Evolutionary conservation across 2,329 filamentous ascomycete genomes (phyloP).

Genomic region (Thyridium curvatum): DNA sequence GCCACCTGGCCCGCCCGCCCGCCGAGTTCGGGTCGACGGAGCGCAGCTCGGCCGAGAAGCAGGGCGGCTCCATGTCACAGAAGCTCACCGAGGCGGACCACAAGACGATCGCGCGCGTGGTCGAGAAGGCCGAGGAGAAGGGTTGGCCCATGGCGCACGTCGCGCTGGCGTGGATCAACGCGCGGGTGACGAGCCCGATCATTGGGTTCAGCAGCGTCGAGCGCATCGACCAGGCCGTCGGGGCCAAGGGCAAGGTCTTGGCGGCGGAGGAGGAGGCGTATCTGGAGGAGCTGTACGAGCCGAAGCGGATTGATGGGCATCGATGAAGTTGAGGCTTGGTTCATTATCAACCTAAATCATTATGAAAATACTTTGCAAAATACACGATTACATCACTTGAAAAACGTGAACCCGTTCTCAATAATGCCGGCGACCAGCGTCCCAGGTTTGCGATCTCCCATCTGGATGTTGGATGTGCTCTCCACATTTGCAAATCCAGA

Average conservation of each 20-base stretch:
- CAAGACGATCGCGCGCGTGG: conserved; percentile 12
- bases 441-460: too few relatives aligned
- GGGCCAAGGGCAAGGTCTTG: conserved; percentile 37
- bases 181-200: conserved; percentile 50
- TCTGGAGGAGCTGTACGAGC: conserved; percentile 55
- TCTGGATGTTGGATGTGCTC: too few relatives aligned
- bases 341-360: neutral
- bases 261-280: conserved; percentile 54
- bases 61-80: conserved; percentile 6
- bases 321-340: too few relatives aligned
- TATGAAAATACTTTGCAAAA: neutral
- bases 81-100: conserved; percentile 15
- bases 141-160: conserved; percentile 35
- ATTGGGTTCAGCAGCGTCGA: conserved; percentile 52
- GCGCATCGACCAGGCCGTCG: conserved; percentile 56
- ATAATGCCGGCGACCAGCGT: too few relatives aligned
- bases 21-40: conserved; percentile 16
- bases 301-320: conserved; percentile 25
- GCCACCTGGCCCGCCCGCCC: conserved; percentile 26
- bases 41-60: conserved; percentile 5
- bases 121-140: conserved; percentile 9
- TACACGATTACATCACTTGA: neutral
- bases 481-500: too few relatives aligned
- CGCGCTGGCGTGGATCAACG: conserved; percentile 56
- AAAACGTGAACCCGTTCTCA: too few relatives aligned